These are phyloP conservation scores for Tetracladium setigerum DNA, from an alignment of 495 filamentous ascomycete species.

Conservation along the genomic window DNA sequence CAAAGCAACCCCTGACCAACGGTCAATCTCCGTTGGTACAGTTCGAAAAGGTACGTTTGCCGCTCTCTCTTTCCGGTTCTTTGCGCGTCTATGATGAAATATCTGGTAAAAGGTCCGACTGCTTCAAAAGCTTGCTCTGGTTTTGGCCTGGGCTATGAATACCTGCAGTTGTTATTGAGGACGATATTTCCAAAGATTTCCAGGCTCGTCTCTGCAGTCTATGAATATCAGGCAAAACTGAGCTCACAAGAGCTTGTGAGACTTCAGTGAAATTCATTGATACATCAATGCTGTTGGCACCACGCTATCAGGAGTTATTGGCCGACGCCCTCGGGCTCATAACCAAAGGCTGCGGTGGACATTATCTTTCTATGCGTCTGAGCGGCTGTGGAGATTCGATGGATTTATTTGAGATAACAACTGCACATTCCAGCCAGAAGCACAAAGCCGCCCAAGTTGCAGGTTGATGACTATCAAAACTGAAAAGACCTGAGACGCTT, in stretches of 20 bases:
- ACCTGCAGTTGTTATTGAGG: conserved; percentile 19
- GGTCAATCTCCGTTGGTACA: too few relatives aligned
- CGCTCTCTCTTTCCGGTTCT: conserved; percentile 1
- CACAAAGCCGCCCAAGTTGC: conserved; percentile 32
- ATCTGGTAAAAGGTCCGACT: conserved; percentile 59
- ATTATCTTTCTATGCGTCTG: conserved; percentile 10
- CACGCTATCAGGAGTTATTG: conserved; percentile 33
- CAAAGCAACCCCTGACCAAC: too few relatives aligned
- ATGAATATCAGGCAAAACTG: conserved; percentile 17
- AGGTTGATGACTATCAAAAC: conserved; percentile 37
- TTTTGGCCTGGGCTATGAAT: conserved; percentile 22
- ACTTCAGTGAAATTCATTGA: conserved; percentile 24
- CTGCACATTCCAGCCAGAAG: background rate
- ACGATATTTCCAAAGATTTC: conserved; percentile 7
- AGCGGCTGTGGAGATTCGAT: background rate
- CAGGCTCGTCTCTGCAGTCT: conserved; percentile 7
- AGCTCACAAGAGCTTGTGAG: conserved; percentile 18
- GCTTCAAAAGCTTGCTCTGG: conserved; percentile 32
- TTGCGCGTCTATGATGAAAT: conserved; percentile 45
- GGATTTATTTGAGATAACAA: conserved; percentile 7
- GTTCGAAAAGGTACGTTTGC: too few relatives aligned
- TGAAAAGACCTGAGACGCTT: conserved; percentile 50
- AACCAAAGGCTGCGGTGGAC: conserved; percentile 43
- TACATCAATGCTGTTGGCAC: conserved; percentile 21
- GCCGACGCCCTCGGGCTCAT: conserved; percentile 25